Evolutionary conservation across 192 early-diverging fungal species (phyloP).

Genomic region (Chytriomyces sp.): DNA sequence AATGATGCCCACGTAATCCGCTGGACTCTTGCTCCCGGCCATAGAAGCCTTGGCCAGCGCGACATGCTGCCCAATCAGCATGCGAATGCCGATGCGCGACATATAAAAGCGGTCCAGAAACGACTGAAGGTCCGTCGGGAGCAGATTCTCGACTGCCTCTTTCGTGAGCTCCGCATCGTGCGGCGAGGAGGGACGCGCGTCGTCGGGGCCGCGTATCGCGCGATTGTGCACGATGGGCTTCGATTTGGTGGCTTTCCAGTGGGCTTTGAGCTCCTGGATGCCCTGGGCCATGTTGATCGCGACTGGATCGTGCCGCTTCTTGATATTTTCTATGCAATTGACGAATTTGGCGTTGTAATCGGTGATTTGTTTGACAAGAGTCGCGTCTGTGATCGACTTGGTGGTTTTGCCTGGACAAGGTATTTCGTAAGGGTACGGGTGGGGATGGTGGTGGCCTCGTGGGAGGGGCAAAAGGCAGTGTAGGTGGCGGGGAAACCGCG

Average conservation of each 20-base stretch:
- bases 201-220: too few species aligned
- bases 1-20: slow-evolving; percentile 91
- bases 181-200: not conserved
- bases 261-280: slow-evolving; percentile 87
- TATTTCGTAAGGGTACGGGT: not conserved
- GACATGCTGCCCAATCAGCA: slow-evolving; percentile 82
- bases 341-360: slow-evolving; percentile 85
- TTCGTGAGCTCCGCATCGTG: not conserved
- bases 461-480: not conserved
- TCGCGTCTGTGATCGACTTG: slow-evolving; percentile 43
- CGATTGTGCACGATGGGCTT: slow-evolving; percentile 1
- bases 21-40: slow-evolving; percentile 12
- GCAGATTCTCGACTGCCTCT: not conserved
- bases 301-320: slow-evolving; percentile 89
- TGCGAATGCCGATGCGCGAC: slow-evolving; percentile 96
- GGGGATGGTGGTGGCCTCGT: not conserved
- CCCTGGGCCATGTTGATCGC: slow-evolving; percentile 82
- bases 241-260: slow-evolving; percentile 50
- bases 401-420: not conserved
- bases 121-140: slow-evolving; percentile 75
- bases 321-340: slow-evolving; percentile 87
- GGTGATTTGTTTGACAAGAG: slow-evolving; percentile 47
- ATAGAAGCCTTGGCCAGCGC: slow-evolving; percentile 39
- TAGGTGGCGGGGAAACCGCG: not conserved
- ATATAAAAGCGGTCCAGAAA: slow-evolving; percentile 96